Evolutionary conservation across 2,329 filamentous ascomycete species (phyloP).

Genomic region (Aspergillus amoenus): DNA sequence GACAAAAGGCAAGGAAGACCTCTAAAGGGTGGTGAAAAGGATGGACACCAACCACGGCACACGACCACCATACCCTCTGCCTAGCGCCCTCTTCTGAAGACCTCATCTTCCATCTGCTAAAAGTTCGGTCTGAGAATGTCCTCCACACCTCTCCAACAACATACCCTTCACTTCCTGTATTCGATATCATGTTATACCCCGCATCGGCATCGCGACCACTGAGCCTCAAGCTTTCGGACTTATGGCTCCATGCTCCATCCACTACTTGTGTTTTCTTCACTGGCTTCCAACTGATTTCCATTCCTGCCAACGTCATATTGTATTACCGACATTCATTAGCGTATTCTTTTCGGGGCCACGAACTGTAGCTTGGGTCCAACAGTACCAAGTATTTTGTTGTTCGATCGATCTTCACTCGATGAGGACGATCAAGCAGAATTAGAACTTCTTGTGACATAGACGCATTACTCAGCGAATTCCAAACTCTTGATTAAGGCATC

Average conservation of each 20-base stretch:
- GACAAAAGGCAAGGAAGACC: slow-evolving; percentile 28
- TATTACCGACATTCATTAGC: background rate
- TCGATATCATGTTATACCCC: slow-evolving; percentile 7
- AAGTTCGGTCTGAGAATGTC: background rate
- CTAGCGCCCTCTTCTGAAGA: background rate
- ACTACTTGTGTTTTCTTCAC: background rate
- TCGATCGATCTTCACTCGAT: background rate
- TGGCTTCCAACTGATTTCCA: background rate
- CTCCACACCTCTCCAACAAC: background rate
- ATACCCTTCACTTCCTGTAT: slow-evolving; percentile 6
- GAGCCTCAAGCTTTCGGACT: background rate
- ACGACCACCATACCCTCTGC: background rate
- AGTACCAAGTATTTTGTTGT: background rate
- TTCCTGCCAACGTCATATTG: background rate
- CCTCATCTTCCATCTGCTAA: background rate
- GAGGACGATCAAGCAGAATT: background rate
- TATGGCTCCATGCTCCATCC: background rate
- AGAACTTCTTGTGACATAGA: background rate
- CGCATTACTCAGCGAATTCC: background rate
- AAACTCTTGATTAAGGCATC: too few relatives aligned
- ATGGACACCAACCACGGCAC: background rate
- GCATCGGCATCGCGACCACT: slow-evolving; percentile 6
- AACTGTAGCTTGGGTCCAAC: background rate
- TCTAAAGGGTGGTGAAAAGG: slow-evolving; percentile 27
- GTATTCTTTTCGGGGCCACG: background rate